A percentile compares a stretch with the other conserved stretches of the same genome.
Conservation (phyloP, 768 basidiomycete species). For the Auriculariales sp. region DNA sequence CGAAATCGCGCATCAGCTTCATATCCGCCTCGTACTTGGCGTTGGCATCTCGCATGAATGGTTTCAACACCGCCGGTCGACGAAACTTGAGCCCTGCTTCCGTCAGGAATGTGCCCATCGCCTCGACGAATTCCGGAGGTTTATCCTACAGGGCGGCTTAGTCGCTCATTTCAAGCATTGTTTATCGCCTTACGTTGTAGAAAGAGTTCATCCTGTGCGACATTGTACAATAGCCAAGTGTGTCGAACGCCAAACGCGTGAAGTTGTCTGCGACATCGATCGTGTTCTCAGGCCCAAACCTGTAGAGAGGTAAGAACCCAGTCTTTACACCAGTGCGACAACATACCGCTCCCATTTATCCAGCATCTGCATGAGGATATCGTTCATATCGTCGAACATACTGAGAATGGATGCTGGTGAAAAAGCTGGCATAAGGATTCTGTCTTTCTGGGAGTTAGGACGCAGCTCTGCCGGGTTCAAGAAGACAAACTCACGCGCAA, state of each 20-base stretch:
- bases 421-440: constrained; percentile 28
- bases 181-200: constrained; percentile 18
- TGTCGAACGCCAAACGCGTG: constrained; percentile 33
- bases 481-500: constrained; percentile 22
- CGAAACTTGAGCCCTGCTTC: constrained; percentile 22
- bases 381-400: constrained; percentile 36
- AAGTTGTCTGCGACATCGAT: constrained; percentile 33
- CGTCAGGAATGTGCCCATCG: constrained; percentile 27
- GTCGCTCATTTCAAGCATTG: background rate
- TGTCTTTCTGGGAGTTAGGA: constrained; percentile 9
- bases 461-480: background rate
- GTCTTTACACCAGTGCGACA: background rate
- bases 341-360: constrained; percentile 28
- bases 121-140: constrained; percentile 24
- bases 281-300: constrained; percentile 26
- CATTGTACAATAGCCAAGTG: constrained; percentile 31
- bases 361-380: constrained; percentile 27
- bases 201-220: constrained; percentile 28
- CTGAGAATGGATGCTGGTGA: constrained; percentile 25
- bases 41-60: constrained; percentile 20
- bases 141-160: constrained; percentile 12
- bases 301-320: constrained; percentile 6
- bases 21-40: constrained; percentile 28
- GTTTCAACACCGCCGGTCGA: constrained; percentile 21
- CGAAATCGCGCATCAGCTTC: constrained; percentile 26